These are phyloP conservation scores for Miamiensis avidus DNA, from an alignment of 169 alveolate genomes.

Conservation along the genomic window DNA sequence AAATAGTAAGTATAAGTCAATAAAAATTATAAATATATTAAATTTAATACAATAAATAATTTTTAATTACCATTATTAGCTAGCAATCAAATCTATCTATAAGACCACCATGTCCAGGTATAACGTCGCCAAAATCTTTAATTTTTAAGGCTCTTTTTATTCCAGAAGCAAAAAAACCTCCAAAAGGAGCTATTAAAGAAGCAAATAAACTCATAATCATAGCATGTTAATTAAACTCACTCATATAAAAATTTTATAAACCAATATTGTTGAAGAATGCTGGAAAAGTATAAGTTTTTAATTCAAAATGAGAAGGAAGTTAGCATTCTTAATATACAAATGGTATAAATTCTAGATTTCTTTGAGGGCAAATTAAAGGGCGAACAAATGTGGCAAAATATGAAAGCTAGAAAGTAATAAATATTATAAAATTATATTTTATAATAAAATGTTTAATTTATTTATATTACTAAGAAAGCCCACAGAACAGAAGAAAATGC, in stretches of 20 bases:
- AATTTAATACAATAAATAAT: no score
- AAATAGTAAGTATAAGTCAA: no score
- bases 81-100: conserved; percentile 99
- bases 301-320: conserved; percentile 46
- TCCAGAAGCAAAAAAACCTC: conserved; percentile 99
- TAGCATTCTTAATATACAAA: conserved; percentile 71
- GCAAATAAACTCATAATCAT: conserved; percentile 95
- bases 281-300: conserved; percentile 50
- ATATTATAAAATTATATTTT: background rate
- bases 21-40: no score
- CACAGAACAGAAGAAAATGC: conserved; percentile 83
- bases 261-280: conserved; percentile 26
- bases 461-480: conserved; percentile 35
- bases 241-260: conserved; percentile 27
- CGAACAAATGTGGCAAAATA: conserved; percentile 65
- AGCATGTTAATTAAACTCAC: conserved; percentile 89
- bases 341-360: conserved; percentile 81
- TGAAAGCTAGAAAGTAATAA: conserved; percentile 38
- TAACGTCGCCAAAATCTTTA: conserved; percentile 97
- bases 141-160: conserved; percentile 97
- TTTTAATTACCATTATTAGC: conserved; percentile 80
- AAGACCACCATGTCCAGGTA: conserved; percentile 99
- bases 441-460: background rate
- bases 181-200: conserved; percentile 98
- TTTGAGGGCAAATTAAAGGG: conserved; percentile 91